These are phyloP conservation scores for Narthecium ossifragum DNA, from an alignment of 106 monocot genomes.

Conservation along the genomic window DNA sequence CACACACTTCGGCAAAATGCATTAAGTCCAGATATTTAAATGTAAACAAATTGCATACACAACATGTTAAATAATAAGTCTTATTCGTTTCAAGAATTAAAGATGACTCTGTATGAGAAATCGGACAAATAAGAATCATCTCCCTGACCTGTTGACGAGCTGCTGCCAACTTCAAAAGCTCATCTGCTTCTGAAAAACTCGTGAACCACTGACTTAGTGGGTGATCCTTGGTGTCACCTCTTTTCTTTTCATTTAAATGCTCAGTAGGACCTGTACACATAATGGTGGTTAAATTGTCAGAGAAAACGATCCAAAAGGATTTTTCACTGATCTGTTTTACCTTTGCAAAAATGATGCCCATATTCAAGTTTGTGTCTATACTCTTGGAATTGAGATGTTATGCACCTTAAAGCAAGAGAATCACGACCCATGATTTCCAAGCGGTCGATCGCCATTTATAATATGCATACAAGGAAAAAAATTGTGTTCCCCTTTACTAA, in stretches of 20 bases:
- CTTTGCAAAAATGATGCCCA: no score
- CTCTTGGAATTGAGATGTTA: no score
- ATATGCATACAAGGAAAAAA: no score
- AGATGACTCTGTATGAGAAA: neutral
- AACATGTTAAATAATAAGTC: neutral
- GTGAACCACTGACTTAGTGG: conserved; percentile 75
- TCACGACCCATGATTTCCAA: neutral
- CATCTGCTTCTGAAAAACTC: conserved; percentile 99
- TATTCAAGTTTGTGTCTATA: no score
- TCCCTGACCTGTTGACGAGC: conserved; percentile 89
- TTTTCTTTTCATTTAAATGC: conserved; percentile 53
- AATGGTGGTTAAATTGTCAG: no score
- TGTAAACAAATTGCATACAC: no score
- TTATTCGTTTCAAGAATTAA: neutral
- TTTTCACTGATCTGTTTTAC: no score
- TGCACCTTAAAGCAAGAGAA: conserved; percentile 4
- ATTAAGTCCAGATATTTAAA: no score
- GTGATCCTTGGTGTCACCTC: conserved; percentile 92
- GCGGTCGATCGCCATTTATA: no score
- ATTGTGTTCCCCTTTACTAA: no score
- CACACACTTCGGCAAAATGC: no score
- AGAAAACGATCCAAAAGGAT: no score
- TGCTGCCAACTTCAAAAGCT: conserved; percentile 90
- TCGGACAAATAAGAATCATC: neutral
- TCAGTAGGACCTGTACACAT: conserved; percentile 65